Conservation (phyloP, 345 rosid genomes). For the Atalantia buxifolia region DNA sequence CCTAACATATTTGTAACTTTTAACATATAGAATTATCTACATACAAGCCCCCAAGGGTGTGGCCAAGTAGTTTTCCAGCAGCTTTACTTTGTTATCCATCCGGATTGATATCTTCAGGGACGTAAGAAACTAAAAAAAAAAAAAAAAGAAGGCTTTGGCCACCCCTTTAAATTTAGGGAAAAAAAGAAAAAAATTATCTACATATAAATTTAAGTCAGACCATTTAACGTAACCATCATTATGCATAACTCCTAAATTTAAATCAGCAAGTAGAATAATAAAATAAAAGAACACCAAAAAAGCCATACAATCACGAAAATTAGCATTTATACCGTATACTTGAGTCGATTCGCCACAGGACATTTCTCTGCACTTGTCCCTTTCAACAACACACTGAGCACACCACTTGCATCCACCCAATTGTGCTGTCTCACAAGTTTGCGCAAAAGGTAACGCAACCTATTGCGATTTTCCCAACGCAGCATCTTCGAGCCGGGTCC, state of each 20-base stretch:
- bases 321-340: slow-evolving; percentile 47
- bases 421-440: slow-evolving; percentile 48
- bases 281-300: background rate
- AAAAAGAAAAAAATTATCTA: too few relatives aligned
- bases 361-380: slow-evolving; percentile 46
- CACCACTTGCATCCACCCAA: slow-evolving; percentile 70
- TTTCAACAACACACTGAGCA: slow-evolving; percentile 52
- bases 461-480: slow-evolving; percentile 39
- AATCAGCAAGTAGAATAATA: background rate
- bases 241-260: background rate
- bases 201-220: background rate
- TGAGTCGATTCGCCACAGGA: slow-evolving; percentile 50
- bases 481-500: slow-evolving; percentile 25
- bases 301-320: background rate
- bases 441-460: slow-evolving; percentile 35
- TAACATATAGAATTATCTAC: background rate
- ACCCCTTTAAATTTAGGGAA: too few relatives aligned
- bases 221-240: background rate
- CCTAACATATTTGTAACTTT: background rate
- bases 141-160: too few relatives aligned
- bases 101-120: too few relatives aligned
- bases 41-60: too few relatives aligned
- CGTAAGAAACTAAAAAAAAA: too few relatives aligned
- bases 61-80: too few relatives aligned
- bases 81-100: too few relatives aligned